phyloP scores from a whole-genome alignment of 805 yeast species.

The Priceomyces castillae region DNA sequence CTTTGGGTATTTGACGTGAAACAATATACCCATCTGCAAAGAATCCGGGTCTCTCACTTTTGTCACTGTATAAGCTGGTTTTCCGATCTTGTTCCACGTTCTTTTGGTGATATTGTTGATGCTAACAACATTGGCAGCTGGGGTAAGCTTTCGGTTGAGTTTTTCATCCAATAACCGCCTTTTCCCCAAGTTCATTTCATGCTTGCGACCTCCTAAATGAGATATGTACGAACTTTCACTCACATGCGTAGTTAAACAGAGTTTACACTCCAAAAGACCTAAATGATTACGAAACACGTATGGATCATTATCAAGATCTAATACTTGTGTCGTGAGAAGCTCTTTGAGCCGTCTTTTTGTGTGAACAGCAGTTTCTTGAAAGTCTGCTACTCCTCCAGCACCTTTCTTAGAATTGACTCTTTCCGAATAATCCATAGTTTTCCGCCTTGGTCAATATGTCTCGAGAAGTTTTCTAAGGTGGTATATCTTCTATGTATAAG shows the following conservation, averaged over 20 bases:
- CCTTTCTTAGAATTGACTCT: conserved; percentile 91
- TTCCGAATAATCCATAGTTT: conserved; percentile 78
- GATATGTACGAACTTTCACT: conserved; percentile 78
- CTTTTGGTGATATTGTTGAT: conserved; percentile 44
- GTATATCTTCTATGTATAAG: too few species aligned
- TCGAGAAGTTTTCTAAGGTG: too few species aligned
- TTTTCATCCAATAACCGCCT: conserved; percentile 44
- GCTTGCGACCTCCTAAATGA: conserved; percentile 83
- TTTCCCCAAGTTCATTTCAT: conserved; percentile 66
- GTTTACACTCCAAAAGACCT: conserved; percentile 81
- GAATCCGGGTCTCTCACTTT: conserved; percentile 65
- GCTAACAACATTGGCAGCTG: conserved; percentile 16
- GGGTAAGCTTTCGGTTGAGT: conserved; percentile 21
- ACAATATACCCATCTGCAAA: conserved; percentile 59
- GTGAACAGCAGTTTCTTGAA: conserved; percentile 64
- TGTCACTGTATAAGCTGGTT: conserved; percentile 66
- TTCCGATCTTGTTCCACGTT: conserved; percentile 60
- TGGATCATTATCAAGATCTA: conserved; percentile 66
- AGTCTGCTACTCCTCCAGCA: conserved; percentile 83
- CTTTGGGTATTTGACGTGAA: conserved; percentile 57
- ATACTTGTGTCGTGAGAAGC: conserved; percentile 49
- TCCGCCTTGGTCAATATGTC: too few species aligned
- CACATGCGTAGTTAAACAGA: conserved; percentile 80
- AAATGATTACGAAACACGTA: conserved; percentile 79
- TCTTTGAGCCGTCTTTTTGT: conserved; percentile 66